Conservation (phyloP, 495 filamentous ascomycete genomes). For the Aspergillus taichungensis region DNA sequence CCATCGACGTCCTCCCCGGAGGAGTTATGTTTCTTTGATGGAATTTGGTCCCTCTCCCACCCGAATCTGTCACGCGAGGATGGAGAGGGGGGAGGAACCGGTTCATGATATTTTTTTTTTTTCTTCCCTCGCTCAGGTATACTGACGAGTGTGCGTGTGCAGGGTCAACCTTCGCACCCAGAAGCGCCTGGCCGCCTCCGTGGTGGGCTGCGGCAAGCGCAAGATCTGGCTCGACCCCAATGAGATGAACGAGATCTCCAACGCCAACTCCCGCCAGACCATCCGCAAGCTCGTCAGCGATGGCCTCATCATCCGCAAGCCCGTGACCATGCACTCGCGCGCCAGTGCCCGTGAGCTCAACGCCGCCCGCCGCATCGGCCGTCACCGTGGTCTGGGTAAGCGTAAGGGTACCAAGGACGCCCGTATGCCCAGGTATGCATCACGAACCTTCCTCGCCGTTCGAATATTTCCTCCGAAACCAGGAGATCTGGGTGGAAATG, state of each 20-base stretch:
- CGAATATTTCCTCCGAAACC: background rate
- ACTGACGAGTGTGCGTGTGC: background rate
- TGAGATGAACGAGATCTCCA: constrained; percentile 98
- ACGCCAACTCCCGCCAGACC: constrained; percentile 99
- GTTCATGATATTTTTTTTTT: constrained; percentile 2
- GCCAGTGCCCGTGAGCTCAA: constrained; percentile 85
- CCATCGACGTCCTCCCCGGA: constrained; percentile 5
- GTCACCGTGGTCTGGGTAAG: constrained; percentile 99
- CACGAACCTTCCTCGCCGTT: background rate
- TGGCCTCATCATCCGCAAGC: constrained; percentile 99
- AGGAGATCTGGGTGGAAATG: background rate
- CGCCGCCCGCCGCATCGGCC: constrained; percentile 79
- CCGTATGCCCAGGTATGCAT: constrained; percentile 91
- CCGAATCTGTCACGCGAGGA: background rate
- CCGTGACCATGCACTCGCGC: constrained; percentile 98
- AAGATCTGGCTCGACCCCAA: constrained; percentile 99
- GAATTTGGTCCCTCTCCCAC: constrained; percentile 7
- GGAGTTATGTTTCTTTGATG: constrained; percentile 10
- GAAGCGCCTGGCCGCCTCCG: constrained; percentile 98
- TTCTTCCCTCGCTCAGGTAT: constrained; percentile 16
- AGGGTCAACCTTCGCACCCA: constrained; percentile 99
- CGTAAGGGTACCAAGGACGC: constrained; percentile 99
- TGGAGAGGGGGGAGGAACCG: no score
- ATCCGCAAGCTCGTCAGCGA: constrained; percentile 99
- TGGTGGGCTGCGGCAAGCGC: constrained; percentile 96